A percentile compares a stretch with the other conserved stretches of the same genome.
These are phyloP conservation scores for Lachancea quebecensis DNA, from an alignment of 805 yeast genomes.

Conservation along the genomic window DNA sequence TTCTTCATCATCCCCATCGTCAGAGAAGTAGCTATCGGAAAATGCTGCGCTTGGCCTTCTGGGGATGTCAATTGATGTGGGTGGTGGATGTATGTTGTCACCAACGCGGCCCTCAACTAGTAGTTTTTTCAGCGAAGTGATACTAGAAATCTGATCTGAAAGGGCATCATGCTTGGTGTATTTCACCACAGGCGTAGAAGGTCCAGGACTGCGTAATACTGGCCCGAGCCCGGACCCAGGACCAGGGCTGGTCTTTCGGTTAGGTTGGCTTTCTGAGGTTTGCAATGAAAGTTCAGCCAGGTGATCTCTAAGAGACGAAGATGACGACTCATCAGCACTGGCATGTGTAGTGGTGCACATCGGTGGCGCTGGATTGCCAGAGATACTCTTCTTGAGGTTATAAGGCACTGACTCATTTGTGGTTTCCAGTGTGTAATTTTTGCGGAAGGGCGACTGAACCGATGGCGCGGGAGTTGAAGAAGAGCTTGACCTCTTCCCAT, in stretches of 20 bases:
- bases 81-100: conserved; percentile 1
- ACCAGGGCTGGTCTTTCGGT: not conserved
- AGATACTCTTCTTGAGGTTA: conserved; percentile 1
- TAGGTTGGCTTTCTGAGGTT: conserved; percentile 4
- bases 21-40: conserved; percentile 5
- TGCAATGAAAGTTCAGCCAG: conserved; percentile 18
- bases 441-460: conserved; percentile 6
- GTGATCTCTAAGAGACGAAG: conserved; percentile 12
- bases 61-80: conserved; percentile 4
- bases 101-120: conserved; percentile 12
- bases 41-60: conserved; percentile 1
- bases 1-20: conserved; percentile 7
- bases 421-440: conserved; percentile 4
- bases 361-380: conserved; percentile 8
- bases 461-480: not conserved
- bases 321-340: conserved; percentile 8
- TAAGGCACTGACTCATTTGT: not conserved
- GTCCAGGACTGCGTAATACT: conserved; percentile 17
- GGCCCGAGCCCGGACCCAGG: conserved; percentile 2
- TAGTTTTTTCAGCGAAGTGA: conserved; percentile 19
- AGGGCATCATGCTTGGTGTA: conserved; percentile 18
- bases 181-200: conserved; percentile 19
- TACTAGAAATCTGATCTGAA: conserved; percentile 10
- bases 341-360: conserved; percentile 6
- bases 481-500: not conserved